Conservation (phyloP, 78 protist species). For the Dictyostelium firmibasis region DNA sequence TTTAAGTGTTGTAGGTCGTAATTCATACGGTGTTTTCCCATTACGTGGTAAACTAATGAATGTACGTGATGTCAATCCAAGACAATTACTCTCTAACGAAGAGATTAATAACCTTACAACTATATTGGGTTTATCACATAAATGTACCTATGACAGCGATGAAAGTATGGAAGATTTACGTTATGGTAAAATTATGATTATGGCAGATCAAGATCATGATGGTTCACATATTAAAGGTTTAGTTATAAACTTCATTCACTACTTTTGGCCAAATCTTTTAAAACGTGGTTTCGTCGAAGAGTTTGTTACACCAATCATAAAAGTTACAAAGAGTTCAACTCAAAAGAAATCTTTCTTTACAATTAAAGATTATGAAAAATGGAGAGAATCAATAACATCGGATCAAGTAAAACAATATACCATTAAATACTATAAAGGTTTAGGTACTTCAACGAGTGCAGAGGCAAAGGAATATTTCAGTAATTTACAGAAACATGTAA, state of each 20-base stretch:
- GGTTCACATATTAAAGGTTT: slow-evolving; percentile 99
- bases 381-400: slow-evolving; percentile 11
- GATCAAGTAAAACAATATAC: slow-evolving; percentile 68
- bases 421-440: slow-evolving; percentile 99
- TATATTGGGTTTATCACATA: slow-evolving; percentile 95
- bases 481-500: slow-evolving; percentile 85
- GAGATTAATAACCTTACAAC: slow-evolving; percentile 90
- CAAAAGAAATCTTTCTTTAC: slow-evolving; percentile 93
- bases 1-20: slow-evolving; percentile 96
- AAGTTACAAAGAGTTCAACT: slow-evolving; percentile 79
- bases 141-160: slow-evolving; percentile 64
- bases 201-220: slow-evolving; percentile 99
- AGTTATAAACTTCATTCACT: slow-evolving; percentile 97
- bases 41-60: slow-evolving; percentile 98
- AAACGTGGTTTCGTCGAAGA: slow-evolving; percentile 94
- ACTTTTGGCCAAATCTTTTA: slow-evolving; percentile 98
- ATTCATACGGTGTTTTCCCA: slow-evolving; percentile 99
- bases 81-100: slow-evolving; percentile 83
- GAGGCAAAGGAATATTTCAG: slow-evolving; percentile 98
- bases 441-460: slow-evolving; percentile 95
- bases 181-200: slow-evolving; percentile 99
- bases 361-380: slow-evolving; percentile 82
- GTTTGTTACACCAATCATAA: slow-evolving; percentile 99
- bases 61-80: slow-evolving; percentile 95
- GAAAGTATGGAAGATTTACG: slow-evolving; percentile 75